phyloP scores from a whole-genome alignment of 306 rosid genomes.

The Amphicarpaea edgeworthii region DNA sequence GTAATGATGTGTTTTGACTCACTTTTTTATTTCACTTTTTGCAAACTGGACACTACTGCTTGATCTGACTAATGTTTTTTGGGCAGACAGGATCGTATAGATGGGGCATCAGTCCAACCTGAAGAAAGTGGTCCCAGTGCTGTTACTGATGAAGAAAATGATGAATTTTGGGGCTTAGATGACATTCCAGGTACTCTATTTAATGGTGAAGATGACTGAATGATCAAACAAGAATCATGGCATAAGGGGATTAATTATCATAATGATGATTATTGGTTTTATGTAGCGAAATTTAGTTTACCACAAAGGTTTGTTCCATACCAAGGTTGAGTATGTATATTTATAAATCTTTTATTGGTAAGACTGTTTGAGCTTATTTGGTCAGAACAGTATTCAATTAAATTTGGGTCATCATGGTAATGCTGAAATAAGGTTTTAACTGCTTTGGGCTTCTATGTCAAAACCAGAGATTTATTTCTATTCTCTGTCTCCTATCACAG shows the following conservation, averaged over 20 bases:
- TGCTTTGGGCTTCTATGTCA: slow-evolving; percentile 8
- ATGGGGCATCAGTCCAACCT: slow-evolving; percentile 60
- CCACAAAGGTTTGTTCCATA: neutral
- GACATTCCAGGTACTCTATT: slow-evolving; percentile 76
- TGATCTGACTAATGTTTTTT: slow-evolving; percentile 33
- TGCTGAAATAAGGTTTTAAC: neutral
- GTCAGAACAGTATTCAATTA: slow-evolving; percentile 17
- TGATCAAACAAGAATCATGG: slow-evolving; percentile 16
- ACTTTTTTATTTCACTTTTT: slow-evolving; percentile 24
- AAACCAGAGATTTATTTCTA: neutral
- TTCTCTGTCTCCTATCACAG: slow-evolving; percentile 7
- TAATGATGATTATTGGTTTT: neutral
- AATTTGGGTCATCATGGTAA: slow-evolving; percentile 6
- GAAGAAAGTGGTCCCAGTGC: slow-evolving; percentile 58
- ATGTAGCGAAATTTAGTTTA: neutral
- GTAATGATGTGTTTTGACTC: slow-evolving; percentile 16
- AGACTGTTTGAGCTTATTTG: neutral
- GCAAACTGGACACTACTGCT: slow-evolving; percentile 22
- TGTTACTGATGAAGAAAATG: slow-evolving; percentile 69
- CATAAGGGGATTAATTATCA: neutral
- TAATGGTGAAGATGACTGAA: slow-evolving; percentile 15
- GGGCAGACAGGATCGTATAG: slow-evolving; percentile 76
- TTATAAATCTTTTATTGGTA: neutral
- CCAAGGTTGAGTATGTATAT: neutral
- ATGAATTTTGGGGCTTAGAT: slow-evolving; percentile 80